phyloP scores from a whole-genome alignment of 306 rosid species.

The Mimosa bimucronata region DNA sequence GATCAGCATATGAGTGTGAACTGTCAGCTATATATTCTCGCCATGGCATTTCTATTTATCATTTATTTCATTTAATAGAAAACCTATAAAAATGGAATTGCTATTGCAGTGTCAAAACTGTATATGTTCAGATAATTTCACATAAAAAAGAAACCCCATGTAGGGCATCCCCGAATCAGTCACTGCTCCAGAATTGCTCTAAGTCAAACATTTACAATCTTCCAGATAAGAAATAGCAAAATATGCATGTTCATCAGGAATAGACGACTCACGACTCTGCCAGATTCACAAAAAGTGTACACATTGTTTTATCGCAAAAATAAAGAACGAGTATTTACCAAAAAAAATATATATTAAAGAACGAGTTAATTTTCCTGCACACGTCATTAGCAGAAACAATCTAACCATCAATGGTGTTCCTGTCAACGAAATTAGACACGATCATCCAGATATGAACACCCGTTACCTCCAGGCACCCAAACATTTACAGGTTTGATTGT shows the following conservation, averaged over 20 bases:
- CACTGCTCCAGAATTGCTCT: constrained; percentile 22
- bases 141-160: background rate
- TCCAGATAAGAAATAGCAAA: background rate
- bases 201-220: constrained; percentile 21
- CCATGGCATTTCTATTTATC: background rate
- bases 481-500: constrained; percentile 30
- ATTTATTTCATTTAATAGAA: background rate
- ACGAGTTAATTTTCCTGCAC: constrained; percentile 52
- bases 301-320: background rate
- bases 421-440: constrained; percentile 48
- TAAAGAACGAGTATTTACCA: constrained; percentile 23
- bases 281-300: constrained; percentile 7
- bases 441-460: constrained; percentile 41
- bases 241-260: constrained; percentile 27
- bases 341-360: no score
- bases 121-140: background rate
- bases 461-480: constrained; percentile 48
- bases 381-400: constrained; percentile 34
- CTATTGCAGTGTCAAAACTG: background rate
- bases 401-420: constrained; percentile 42
- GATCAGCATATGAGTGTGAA: no score
- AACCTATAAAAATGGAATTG: background rate
- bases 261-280: background rate
- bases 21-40: no score
- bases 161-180: background rate